A percentile compares a stretch with the other conserved stretches of the same genome.
Conservation (phyloP, 495 filamentous ascomycete genomes). For the Hyaloscypha variabilis region DNA sequence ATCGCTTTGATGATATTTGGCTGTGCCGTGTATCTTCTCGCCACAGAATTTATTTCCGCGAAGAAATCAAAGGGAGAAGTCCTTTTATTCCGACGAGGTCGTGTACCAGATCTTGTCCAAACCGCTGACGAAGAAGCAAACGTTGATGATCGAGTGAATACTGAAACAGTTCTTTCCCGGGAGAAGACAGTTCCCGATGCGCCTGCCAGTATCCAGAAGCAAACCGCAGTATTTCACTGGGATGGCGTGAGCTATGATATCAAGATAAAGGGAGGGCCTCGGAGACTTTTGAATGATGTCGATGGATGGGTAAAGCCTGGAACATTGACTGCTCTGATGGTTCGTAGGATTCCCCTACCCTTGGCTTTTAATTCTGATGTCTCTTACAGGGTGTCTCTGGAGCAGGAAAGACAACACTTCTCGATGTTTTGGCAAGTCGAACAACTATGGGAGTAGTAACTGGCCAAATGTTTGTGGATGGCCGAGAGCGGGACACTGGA, state of each 20-base stretch:
- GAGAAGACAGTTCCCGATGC: slow-evolving; percentile 12
- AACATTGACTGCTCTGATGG: slow-evolving; percentile 68
- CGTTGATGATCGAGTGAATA: slow-evolving; percentile 57
- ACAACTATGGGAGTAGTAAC: slow-evolving; percentile 42
- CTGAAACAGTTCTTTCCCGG: slow-evolving; percentile 41
- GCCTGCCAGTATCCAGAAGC: slow-evolving; percentile 52
- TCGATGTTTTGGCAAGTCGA: slow-evolving; percentile 62
- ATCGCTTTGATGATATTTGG: slow-evolving; percentile 67
- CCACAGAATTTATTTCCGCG: slow-evolving; percentile 53
- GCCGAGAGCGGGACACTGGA: slow-evolving; percentile 60
- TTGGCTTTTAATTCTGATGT: background rate
- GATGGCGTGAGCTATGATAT: slow-evolving; percentile 74
- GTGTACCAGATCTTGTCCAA: slow-evolving; percentile 42
- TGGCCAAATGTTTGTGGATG: slow-evolving; percentile 78
- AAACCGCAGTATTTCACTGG: slow-evolving; percentile 70
- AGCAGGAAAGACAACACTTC: slow-evolving; percentile 67
- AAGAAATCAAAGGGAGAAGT: slow-evolving; percentile 71
- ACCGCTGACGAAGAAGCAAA: slow-evolving; percentile 53
- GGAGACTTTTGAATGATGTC: slow-evolving; percentile 62
- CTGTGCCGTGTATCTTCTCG: slow-evolving; percentile 61
- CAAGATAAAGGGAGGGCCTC: slow-evolving; percentile 59
- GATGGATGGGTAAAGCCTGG: slow-evolving; percentile 73
- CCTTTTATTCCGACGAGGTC: slow-evolving; percentile 63
- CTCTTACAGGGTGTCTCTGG: slow-evolving; percentile 47
- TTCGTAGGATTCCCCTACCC: background rate